phyloP scores from a whole-genome alignment of 257 asterid species.

The Ballota nigra region DNA sequence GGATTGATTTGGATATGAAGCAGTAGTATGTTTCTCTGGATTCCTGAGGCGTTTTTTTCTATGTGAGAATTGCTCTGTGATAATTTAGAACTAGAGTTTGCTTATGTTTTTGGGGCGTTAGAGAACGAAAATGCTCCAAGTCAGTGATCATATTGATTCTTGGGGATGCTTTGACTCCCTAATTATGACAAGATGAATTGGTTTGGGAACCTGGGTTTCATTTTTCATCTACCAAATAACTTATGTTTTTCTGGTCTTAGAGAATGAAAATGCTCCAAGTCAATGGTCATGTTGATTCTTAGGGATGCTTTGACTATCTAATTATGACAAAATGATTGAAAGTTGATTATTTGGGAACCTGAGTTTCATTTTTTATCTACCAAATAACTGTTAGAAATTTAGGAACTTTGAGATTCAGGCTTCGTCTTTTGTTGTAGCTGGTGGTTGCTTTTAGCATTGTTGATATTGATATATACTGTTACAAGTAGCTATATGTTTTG shows the following conservation, averaged over 20 bases:
- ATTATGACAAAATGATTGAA: background rate
- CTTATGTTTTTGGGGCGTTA: background rate
- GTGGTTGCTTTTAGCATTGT: background rate
- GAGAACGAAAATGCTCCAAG: background rate
- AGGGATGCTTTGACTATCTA: background rate
- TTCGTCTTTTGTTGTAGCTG: background rate
- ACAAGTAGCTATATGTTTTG: conserved; percentile 6
- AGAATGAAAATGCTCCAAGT: background rate
- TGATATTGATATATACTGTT: background rate
- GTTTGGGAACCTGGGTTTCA: background rate
- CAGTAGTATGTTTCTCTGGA: background rate
- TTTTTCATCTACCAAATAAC: background rate
- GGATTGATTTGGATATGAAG: background rate
- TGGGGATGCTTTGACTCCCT: background rate
- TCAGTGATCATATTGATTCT: background rate
- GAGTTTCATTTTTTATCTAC: background rate
- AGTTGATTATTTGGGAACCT: background rate
- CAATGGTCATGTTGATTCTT: background rate
- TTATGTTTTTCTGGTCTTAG: background rate
- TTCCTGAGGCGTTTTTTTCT: background rate
- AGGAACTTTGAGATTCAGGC: background rate
- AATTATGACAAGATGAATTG: background rate
- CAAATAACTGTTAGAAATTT: background rate
- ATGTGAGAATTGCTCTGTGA: background rate
- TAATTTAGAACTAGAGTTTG: background rate